Percentiles rank a stretch among this genome's conserved stretches.
Conservation (phyloP, 441 rosid genomes). For the Breynia disticha region DNA sequence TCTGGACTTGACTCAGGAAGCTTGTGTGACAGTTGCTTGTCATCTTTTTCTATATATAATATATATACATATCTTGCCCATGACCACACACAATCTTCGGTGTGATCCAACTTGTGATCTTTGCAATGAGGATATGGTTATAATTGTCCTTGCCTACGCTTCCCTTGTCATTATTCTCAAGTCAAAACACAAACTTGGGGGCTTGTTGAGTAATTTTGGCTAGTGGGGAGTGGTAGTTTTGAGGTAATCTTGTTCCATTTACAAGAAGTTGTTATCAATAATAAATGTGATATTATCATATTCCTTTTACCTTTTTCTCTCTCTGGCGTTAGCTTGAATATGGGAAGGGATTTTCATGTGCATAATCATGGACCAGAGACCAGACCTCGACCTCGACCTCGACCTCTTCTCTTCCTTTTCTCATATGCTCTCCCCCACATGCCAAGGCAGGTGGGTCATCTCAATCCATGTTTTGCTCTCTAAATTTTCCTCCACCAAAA, state of each 20-base stretch:
- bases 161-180: not conserved
- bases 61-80: too few species aligned
- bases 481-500: not conserved
- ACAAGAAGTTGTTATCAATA: not conserved
- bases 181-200: slow-evolving; percentile 2
- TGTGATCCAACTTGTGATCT: too few species aligned
- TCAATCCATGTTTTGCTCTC: not conserved
- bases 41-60: too few species aligned
- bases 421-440: not conserved
- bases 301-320: not conserved
- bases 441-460: not conserved
- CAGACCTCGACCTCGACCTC: too few species aligned
- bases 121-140: too few species aligned
- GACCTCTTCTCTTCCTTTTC: not conserved
- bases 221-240: slow-evolving; percentile 13
- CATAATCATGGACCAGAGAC: too few species aligned
- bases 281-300: not conserved
- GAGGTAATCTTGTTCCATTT: slow-evolving; percentile 10
- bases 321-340: too few species aligned
- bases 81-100: too few species aligned
- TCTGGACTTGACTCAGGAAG: too few species aligned
- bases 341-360: too few species aligned
- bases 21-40: too few species aligned
- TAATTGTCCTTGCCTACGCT: too few species aligned
- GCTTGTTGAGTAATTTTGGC: not conserved